These are phyloP conservation scores for Primulina eburnea DNA, from an alignment of 257 asterid species.

Conservation along the genomic window DNA sequence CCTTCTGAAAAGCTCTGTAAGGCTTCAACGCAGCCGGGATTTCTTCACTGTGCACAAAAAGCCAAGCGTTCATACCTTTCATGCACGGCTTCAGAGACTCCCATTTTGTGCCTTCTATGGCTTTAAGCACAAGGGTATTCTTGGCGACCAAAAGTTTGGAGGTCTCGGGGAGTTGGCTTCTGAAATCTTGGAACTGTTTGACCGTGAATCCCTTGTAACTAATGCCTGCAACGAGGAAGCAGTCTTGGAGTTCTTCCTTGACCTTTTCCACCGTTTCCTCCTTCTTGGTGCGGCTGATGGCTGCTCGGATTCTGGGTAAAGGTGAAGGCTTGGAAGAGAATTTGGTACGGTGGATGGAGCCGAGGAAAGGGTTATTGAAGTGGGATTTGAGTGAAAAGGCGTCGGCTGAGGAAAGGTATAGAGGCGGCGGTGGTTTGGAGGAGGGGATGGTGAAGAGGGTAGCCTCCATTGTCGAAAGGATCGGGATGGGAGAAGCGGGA, in stretches of 20 bases:
- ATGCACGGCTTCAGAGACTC: constrained; percentile 83
- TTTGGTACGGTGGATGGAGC: constrained; percentile 31
- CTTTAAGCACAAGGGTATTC: constrained; percentile 77
- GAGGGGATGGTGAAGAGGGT: constrained; percentile 56
- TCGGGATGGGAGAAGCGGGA: constrained; percentile 18
- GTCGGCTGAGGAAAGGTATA: constrained; percentile 10
- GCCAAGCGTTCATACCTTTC: constrained; percentile 97
- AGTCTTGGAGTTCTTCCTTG: constrained; percentile 60
- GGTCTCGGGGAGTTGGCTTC: constrained; percentile 74
- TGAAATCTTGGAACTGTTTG: constrained; percentile 65
- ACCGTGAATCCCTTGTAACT: constrained; percentile 86
- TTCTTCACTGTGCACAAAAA: constrained; percentile 82
- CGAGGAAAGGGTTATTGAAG: constrained; percentile 49
- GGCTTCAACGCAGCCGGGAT: constrained; percentile 94
- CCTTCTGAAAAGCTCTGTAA: constrained; percentile 75
- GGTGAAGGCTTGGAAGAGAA: constrained; percentile 28
- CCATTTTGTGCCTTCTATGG: constrained; percentile 84
- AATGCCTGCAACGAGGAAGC: constrained; percentile 81
- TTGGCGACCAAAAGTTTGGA: constrained; percentile 80
- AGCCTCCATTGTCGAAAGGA: constrained; percentile 53
- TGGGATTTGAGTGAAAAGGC: constrained; percentile 61
- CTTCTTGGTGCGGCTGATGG: constrained; percentile 83
- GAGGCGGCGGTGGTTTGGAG: constrained; percentile 32
- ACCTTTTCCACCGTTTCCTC: constrained; percentile 85
- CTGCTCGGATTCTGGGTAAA: constrained; percentile 51